These are phyloP conservation scores for Mycosphaerella arachidis DNA, from an alignment of 2,329 filamentous ascomycete genomes.

Conservation along the genomic window DNA sequence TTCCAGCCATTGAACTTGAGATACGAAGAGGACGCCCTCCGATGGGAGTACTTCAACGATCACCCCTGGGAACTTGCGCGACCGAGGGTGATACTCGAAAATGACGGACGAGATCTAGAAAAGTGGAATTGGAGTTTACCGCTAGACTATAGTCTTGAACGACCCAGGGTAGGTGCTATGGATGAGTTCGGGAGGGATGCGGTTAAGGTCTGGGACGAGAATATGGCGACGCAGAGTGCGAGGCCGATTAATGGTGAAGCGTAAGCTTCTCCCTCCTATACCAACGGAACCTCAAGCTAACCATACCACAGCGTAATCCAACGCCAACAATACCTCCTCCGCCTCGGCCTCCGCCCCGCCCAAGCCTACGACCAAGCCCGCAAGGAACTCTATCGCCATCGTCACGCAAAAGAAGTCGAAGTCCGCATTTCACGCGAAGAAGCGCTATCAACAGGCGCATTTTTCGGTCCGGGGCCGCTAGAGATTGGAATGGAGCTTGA, in stretches of 20 bases:
- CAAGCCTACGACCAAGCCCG: constrained; percentile 82
- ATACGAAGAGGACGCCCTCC: constrained; percentile 79
- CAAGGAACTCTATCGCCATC: constrained; percentile 82
- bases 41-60: constrained; percentile 79
- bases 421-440: constrained; percentile 81
- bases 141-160: constrained; percentile 22
- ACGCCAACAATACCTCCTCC: constrained; percentile 80
- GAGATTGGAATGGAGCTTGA: constrained; percentile 81
- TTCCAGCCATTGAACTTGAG: constrained; percentile 74
- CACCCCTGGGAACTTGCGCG: constrained; percentile 96
- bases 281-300: background rate
- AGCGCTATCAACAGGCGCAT: constrained; percentile 76
- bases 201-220: constrained; percentile 34
- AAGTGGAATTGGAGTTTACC: constrained; percentile 69
- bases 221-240: constrained; percentile 63
- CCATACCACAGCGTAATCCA: constrained; percentile 70
- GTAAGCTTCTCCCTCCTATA: constrained; percentile 11
- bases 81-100: constrained; percentile 78
- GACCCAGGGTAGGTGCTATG: constrained; percentile 16
- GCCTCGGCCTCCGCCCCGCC: constrained; percentile 42
- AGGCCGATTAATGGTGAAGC: constrained; percentile 66
- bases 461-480: constrained; percentile 73
- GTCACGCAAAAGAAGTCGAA: constrained; percentile 78
- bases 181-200: constrained; percentile 40
- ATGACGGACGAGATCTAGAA: constrained; percentile 75